Evolutionary conservation across 164 flowering plant species (phyloP), one percentile per base, ranked within the genome.

Genomic region (Saururus chinensis): DNA sequence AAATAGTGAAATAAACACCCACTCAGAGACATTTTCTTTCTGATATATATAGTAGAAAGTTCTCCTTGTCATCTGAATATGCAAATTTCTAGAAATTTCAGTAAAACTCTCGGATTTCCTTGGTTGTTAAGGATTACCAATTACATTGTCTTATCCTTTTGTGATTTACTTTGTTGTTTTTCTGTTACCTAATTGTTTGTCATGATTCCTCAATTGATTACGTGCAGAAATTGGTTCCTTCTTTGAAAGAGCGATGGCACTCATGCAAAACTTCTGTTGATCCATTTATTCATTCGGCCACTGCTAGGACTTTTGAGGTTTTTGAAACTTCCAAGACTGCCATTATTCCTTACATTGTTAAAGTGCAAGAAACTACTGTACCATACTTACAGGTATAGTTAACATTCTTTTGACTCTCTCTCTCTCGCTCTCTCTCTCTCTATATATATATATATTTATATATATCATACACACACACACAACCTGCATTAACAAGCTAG

Each of bases 311-410:
- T 24, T 19, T 79, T 35, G 85, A 90, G 78, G 70, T 73, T 65
- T 95, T 81, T 71, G 86, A 84, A 70, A 41, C 76, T 52, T 82
- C 92, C n/a, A 90, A 84, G 74, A 68, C 35, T 49, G 55, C 82
- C 30, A 55, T 86, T 37, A 74, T 74, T 64, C 96, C 97, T 22
- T 95, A 85, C 55, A 26, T 87, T 20, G 61, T 76, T 64, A 85
- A 73, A 77, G 83, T 66, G 4, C 88, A 79, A 64, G 83, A 90
- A 68, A 17, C 80, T 65, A 79, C 76, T 19, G 79, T 79, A 77
- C 97, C 99, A 49, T 84, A 90, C 67, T 80, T 64, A 68, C 84
- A 88, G 97, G 98, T 88, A 77, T 53, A 30, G 37, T 65, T 61
- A n/a, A 11, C 16, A 45, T 4, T 8, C 49, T 8, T 41, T 41